These are phyloP conservation scores for Paecilomyces sp. DNA, from an alignment of 2,329 filamentous ascomycete species.

Conservation along the genomic window DNA sequence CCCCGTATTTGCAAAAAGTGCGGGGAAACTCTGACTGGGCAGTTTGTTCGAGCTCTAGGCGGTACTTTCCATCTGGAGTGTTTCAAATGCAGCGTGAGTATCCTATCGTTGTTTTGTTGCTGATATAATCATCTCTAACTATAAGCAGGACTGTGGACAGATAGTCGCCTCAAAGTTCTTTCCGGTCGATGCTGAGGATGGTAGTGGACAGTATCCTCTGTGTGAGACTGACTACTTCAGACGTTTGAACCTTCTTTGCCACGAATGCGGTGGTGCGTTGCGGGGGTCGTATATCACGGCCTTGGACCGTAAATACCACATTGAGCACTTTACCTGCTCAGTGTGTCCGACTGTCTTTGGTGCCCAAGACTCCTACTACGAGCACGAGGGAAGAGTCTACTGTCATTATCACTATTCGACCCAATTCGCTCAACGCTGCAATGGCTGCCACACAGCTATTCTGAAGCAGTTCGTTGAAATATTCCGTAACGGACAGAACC, in stretches of 20 bases:
- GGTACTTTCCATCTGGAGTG: constrained; percentile 96
- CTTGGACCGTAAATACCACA: constrained; percentile 95
- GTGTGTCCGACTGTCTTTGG: constrained; percentile 97
- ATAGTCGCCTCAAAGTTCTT: constrained; percentile 99
- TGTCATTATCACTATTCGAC: constrained; percentile 99
- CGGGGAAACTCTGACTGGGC: constrained; percentile 76
- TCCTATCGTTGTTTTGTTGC: not conserved
- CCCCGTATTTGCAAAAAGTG: constrained; percentile 73
- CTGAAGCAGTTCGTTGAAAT: constrained; percentile 99
- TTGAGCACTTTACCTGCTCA: constrained; percentile 98
- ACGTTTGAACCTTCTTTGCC: constrained; percentile 81
- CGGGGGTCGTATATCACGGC: constrained; percentile 97
- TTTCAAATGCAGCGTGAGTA: constrained; percentile 87
- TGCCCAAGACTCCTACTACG: constrained; percentile 96
- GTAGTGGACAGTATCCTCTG: constrained; percentile 76
- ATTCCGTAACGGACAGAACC: constrained; percentile 93
- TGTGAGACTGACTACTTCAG: constrained; percentile 98
- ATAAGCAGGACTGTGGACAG: constrained; percentile 77
- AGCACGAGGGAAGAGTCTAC: constrained; percentile 92
- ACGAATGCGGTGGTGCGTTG: constrained; percentile 83
- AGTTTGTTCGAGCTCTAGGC: constrained; percentile 89
- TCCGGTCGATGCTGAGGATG: constrained; percentile 84
- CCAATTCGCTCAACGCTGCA: constrained; percentile 90
- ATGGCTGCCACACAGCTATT: constrained; percentile 94
- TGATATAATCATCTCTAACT: constrained; percentile 7